Evolutionary conservation across 129 eudicot species (phyloP).

Genomic region (Arctium lappa): DNA sequence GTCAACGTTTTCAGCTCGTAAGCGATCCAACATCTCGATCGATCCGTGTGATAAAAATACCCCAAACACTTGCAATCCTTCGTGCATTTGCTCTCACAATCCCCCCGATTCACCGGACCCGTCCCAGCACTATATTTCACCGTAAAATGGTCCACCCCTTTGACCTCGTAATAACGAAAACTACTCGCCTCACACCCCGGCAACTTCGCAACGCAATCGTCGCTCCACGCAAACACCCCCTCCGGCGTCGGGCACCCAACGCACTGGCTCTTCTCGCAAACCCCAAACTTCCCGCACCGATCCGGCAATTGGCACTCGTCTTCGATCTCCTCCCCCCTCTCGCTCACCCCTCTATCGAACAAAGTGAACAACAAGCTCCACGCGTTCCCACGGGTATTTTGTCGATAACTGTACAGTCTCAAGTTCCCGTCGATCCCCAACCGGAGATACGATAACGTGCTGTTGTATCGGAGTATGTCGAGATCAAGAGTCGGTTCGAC

Average conservation of each 20-base stretch:
- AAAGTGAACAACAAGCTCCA: conserved; percentile 4
- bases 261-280: conserved; percentile 32
- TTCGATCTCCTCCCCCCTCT: not conserved
- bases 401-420: not conserved
- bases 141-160: conserved; percentile 44
- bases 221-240: conserved; percentile 14
- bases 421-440: not conserved
- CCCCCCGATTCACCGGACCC: conserved; percentile 29
- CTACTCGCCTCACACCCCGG: not conserved
- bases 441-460: too few species aligned
- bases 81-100: not conserved
- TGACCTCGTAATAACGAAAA: conserved; percentile 16
- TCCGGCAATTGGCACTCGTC: conserved; percentile 20
- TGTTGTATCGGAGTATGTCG: not conserved
- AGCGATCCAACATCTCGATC: too few species aligned
- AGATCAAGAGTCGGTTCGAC: not conserved
- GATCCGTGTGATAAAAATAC: too few species aligned
- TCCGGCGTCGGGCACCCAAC: conserved; percentile 15
- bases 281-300: conserved; percentile 32
- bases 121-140: conserved; percentile 29
- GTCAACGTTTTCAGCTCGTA: too few species aligned
- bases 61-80: too few species aligned
- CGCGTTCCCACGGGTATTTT: not conserved
- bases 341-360: not conserved
- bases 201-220: conserved; percentile 21